Base-by-base conservation (phyloP, 2,329 filamentous ascomycete genomes). In the Cordyceps cicadae region DNA sequence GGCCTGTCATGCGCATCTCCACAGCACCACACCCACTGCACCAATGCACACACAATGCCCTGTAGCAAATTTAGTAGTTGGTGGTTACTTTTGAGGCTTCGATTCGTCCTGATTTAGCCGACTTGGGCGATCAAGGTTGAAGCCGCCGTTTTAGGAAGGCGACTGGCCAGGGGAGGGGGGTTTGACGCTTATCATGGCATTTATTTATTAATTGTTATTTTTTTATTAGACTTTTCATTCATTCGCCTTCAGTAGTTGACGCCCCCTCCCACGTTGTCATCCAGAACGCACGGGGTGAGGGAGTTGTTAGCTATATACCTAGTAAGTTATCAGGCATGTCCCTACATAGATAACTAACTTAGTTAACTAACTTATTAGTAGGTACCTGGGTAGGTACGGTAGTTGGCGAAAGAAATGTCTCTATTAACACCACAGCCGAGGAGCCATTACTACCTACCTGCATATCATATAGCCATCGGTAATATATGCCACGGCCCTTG, bases 91-190 rank as follows among this genome's bases (percentile, higher is more conserved):
- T 48, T 48, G 55, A 46, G n/a, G 21, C 34, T 43, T 58, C 46
- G 55, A 48, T 29, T 50, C 39, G 32, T 51, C 15, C 45, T 39
- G 24, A 24, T 24, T 24, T 43, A 50, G 46, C 55, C 55, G 55
- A 51, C 46, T 15, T 29, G 34, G 46, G 32, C 34, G 55, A 58
- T 58, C 55, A 50, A 58, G 46, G 55, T 58, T 32, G 46, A 34
- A 39, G 45, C 55, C 29, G 19, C 55, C 55, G 8, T 15, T 12
- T 58, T 51, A 58, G 55, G 55, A 50, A 58, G 55, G 55, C 55
- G 32, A 58, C 32, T 41, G n/a, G 43, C 54, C 50, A 19, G 45
- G 43, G 32, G 24, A 24, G 24, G 24, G 24, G 24, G 24, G 24
- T 24, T 24, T 24, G 24, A 24, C 11, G 32, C 11, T 34, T 34